Evolutionary conservation across 2,329 filamentous ascomycete species (phyloP).

Genomic region (Trichoderma hamatum): DNA sequence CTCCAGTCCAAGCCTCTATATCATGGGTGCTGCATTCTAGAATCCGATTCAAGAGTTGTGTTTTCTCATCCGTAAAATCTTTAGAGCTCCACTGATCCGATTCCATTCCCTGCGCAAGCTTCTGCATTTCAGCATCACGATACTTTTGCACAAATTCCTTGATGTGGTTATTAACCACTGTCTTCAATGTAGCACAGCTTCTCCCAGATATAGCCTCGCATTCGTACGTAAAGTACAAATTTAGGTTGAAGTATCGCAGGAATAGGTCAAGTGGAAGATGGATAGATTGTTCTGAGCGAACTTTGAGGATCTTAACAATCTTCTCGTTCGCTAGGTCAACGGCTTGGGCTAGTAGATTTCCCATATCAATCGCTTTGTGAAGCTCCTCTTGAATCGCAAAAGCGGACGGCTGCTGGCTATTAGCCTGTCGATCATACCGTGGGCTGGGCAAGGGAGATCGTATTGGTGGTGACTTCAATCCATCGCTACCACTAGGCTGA

Average conservation of each 20-base stretch:
- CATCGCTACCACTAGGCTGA: constrained; percentile 40
- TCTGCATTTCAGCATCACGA: constrained; percentile 72
- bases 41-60: constrained; percentile 63
- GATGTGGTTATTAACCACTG: constrained; percentile 79
- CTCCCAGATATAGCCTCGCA: constrained; percentile 83
- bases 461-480: constrained; percentile 51
- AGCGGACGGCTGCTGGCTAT: constrained; percentile 33
- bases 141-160: constrained; percentile 75
- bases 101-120: constrained; percentile 75
- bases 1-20: constrained; percentile 66
- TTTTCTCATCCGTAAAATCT: constrained; percentile 70
- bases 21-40: constrained; percentile 73
- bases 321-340: constrained; percentile 81
- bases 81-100: constrained; percentile 78
- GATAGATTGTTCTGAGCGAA: constrained; percentile 73
- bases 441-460: constrained; percentile 59
- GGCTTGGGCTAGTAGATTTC: constrained; percentile 75
- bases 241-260: constrained; percentile 79
- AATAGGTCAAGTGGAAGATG: constrained; percentile 70
- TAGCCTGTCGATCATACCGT: constrained; percentile 39
- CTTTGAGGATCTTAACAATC: constrained; percentile 74
- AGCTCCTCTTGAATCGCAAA: constrained; percentile 71
- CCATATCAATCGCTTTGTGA: constrained; percentile 75
- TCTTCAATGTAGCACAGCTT: constrained; percentile 75
- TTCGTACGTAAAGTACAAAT: constrained; percentile 81